Conservation (phyloP, 148 eudicot genomes). For the Hydrangea macrophylla region DNA sequence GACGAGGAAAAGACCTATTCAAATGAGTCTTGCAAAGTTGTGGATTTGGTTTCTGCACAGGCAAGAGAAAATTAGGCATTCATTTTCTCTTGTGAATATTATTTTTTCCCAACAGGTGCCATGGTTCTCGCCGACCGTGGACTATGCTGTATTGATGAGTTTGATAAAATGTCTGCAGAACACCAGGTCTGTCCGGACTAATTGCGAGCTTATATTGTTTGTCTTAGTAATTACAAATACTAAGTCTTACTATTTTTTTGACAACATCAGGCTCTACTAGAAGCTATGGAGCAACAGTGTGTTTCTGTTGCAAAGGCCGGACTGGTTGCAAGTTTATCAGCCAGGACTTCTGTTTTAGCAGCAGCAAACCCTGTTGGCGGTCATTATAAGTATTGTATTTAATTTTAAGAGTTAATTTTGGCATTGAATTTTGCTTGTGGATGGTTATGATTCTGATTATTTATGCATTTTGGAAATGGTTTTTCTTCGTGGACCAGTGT, state of each 20-base stretch:
- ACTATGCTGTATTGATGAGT: constrained; percentile 96
- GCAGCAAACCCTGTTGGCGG: constrained; percentile 99
- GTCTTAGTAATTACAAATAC: constrained; percentile 1
- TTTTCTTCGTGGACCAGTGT: not conserved
- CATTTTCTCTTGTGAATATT: not conserved
- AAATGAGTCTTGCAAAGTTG: not conserved
- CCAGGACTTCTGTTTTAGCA: constrained; percentile 93
- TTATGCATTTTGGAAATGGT: not conserved
- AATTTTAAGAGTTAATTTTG: not conserved
- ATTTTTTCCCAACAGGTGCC: constrained; percentile 61
- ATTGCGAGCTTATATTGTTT: not conserved
- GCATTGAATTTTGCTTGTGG: not conserved
- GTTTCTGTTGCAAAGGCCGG: constrained; percentile 99
- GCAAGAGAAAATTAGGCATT: not conserved
- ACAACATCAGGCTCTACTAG: constrained; percentile 66
- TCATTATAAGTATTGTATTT: constrained; percentile 64
- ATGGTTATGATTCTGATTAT: not conserved
- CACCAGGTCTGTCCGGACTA: constrained; percentile 65
- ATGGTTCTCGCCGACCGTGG: constrained; percentile 98
- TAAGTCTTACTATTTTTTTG: constrained; percentile 1
- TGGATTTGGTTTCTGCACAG: not conserved
- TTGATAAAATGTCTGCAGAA: constrained; percentile 98
- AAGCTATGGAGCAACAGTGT: constrained; percentile 99
- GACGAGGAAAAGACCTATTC: not conserved
- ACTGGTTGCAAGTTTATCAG: constrained; percentile 95